Percentiles rank a stretch among this genome's conserved stretches.
Evolutionary conservation across 257 asterid genomes (phyloP).

Genomic region (Sherardia arvensis): DNA sequence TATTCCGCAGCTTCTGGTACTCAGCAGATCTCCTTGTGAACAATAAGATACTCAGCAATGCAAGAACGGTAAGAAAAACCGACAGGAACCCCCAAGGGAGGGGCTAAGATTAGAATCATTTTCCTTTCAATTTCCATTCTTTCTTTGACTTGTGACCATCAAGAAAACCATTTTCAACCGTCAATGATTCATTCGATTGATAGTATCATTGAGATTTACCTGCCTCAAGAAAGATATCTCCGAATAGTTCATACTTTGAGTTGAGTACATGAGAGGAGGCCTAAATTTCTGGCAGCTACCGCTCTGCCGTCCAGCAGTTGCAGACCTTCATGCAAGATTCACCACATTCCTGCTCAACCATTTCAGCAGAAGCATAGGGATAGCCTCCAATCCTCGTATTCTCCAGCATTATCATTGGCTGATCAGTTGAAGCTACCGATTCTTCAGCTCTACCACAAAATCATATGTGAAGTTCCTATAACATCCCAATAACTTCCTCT

Average conservation of each 20-base stretch:
- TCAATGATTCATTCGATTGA: not conserved
- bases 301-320: conserved; percentile 11
- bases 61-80: conserved; percentile 10
- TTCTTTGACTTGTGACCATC: not conserved
- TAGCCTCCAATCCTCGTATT: conserved; percentile 12
- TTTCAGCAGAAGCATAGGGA: conserved; percentile 13
- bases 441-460: conserved; percentile 10
- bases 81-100: conserved; percentile 9
- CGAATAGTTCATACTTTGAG: not conserved
- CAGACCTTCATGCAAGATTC: conserved; percentile 18
- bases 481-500: conserved; percentile 14
- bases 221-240: conserved; percentile 12
- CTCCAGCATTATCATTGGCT: not conserved
- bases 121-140: not conserved
- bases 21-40: conserved; percentile 11
- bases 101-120: conserved; percentile 14
- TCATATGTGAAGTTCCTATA: conserved; percentile 15
- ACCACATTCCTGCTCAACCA: conserved; percentile 10
- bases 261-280: conserved; percentile 15
- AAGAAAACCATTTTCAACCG: not conserved
- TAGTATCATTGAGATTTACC: not conserved
- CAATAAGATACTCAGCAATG: conserved; percentile 9
- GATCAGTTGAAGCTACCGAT: not conserved
- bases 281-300: conserved; percentile 11
- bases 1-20: conserved; percentile 12